Evolutionary conservation across 768 basidiomycete genomes (phyloP).

Genomic region (Pholiota microspora): DNA sequence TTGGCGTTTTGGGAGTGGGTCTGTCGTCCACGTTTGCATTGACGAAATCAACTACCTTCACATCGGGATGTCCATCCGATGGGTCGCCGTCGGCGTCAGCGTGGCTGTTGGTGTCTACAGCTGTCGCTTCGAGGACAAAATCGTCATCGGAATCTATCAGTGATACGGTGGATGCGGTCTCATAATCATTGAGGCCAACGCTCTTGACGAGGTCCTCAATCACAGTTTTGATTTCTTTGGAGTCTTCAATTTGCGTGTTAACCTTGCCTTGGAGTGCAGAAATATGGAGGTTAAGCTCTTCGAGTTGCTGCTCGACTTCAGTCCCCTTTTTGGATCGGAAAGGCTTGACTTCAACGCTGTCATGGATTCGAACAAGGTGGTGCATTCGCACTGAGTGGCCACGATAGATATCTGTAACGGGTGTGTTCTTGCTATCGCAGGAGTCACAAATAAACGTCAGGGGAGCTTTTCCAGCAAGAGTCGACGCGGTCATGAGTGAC

Average conservation of each 20-base stretch:
- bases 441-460: neutral
- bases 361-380: slow-evolving; percentile 12
- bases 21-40: neutral
- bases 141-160: neutral
- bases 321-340: slow-evolving; percentile 1
- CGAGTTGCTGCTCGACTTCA: slow-evolving; percentile 9
- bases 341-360: slow-evolving; percentile 13
- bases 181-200: slow-evolving; percentile 1
- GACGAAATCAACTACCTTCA: neutral
- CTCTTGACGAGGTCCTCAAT: slow-evolving; percentile 5
- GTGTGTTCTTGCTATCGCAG: neutral
- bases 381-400: neutral
- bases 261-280: slow-evolving; percentile 7
- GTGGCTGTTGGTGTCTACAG: too few species aligned
- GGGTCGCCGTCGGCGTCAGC: neutral
- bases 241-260: slow-evolving; percentile 6
- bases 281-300: slow-evolving; percentile 1
- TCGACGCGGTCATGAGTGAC: neutral
- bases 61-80: neutral
- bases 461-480: slow-evolving; percentile 1
- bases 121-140: neutral
- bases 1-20: neutral
- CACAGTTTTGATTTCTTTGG: slow-evolving; percentile 4
- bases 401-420: neutral
- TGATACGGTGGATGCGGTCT: neutral